Conservation (phyloP, 129 eudicot genomes). For the Tagetes erecta region DNA sequence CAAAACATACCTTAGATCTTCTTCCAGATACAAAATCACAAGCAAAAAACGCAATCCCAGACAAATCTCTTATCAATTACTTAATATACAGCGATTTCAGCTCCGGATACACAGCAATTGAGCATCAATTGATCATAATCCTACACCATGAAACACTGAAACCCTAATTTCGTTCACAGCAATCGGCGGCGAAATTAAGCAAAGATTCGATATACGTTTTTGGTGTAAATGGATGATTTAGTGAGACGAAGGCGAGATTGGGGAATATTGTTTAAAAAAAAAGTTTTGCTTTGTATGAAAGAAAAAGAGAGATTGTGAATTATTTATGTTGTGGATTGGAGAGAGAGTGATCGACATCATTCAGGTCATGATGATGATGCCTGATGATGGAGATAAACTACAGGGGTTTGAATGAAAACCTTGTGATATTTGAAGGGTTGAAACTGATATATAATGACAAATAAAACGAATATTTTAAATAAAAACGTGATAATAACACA, state of each 20-base stretch:
- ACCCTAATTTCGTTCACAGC: constrained; percentile 27
- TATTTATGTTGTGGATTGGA: background rate
- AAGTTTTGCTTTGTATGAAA: background rate
- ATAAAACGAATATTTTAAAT: too few relatives aligned
- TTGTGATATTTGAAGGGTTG: too few relatives aligned
- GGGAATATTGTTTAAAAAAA: constrained; percentile 16
- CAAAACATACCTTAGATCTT: constrained; percentile 27
- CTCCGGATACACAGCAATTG: constrained; percentile 17
- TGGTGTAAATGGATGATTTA: constrained; percentile 19
- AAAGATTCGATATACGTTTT: constrained; percentile 23
- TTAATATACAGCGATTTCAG: constrained; percentile 4
- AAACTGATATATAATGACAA: too few relatives aligned
- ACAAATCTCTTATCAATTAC: background rate
- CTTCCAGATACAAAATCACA: constrained; percentile 10
- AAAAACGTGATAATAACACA: background rate
- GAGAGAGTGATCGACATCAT: background rate
- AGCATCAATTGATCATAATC: constrained; percentile 21
- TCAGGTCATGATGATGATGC: too few relatives aligned
- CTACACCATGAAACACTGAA: constrained; percentile 22
- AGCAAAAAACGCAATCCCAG: constrained; percentile 9
- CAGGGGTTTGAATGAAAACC: too few relatives aligned
- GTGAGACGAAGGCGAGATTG: constrained; percentile 19
- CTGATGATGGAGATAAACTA: too few relatives aligned
- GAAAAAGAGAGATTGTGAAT: background rate
- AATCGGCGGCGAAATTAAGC: constrained; percentile 13